Conservation (phyloP, 2,329 filamentous ascomycete genomes). For the Exophiala viscosa region DNA sequence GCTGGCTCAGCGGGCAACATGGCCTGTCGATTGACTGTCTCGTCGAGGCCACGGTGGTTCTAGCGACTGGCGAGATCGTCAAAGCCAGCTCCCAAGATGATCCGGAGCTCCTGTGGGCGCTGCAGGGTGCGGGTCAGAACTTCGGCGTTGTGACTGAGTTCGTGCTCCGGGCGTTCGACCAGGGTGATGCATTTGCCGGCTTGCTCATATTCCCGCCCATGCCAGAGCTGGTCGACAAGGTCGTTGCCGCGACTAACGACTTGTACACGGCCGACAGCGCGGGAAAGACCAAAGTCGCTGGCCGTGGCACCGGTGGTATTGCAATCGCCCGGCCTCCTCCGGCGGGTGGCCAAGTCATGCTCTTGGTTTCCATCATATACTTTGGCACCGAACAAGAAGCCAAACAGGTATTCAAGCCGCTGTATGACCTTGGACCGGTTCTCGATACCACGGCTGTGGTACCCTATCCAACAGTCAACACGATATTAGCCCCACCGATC, state of each 20-base stretch:
- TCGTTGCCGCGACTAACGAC: constrained; percentile 30
- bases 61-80: constrained; percentile 38
- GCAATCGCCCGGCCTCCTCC: constrained; percentile 33
- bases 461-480: constrained; percentile 43
- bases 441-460: constrained; percentile 39
- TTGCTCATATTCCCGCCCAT: constrained; percentile 29
- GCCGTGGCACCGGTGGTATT: constrained; percentile 28
- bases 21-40: constrained; percentile 55
- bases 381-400: constrained; percentile 39
- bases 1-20: constrained; percentile 52
- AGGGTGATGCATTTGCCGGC: constrained; percentile 36
- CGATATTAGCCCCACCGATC: constrained; percentile 36
- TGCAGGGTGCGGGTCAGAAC: constrained; percentile 41
- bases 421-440: constrained; percentile 39
- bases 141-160: constrained; percentile 46
- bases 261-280: constrained; percentile 23
- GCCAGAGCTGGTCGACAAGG: constrained; percentile 28
- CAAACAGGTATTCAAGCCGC: constrained; percentile 34
- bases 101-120: constrained; percentile 40
- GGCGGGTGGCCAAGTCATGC: constrained; percentile 30
- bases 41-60: constrained; percentile 35
- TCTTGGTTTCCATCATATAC: constrained; percentile 35
- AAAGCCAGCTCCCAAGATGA: constrained; percentile 35
- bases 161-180: constrained; percentile 35
- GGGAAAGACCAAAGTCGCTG: constrained; percentile 25